Evolutionary conservation across 1,139 yeast species (phyloP).

Genomic region (Geotrichum cucujoidarum): DNA sequence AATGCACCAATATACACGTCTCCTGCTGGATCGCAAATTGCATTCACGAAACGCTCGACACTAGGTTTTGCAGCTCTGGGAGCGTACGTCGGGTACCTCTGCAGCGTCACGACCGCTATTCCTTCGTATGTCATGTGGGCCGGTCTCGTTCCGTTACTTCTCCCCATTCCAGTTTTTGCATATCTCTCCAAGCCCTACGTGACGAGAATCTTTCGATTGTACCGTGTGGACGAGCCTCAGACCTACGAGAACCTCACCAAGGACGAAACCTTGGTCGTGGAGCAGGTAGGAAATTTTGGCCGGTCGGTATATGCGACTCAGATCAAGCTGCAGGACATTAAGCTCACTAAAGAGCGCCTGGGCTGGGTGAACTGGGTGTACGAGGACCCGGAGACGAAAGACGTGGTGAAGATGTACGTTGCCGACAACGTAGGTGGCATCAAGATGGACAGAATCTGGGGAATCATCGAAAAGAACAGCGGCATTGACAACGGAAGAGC

Average conservation of each 20-base stretch:
- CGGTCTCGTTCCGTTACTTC: conserved; percentile 51
- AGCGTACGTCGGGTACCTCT: conserved; percentile 34
- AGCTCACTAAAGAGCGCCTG: conserved; percentile 39
- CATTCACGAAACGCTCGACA: conserved; percentile 38
- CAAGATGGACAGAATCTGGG: conserved; percentile 82
- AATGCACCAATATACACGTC: conserved; percentile 35
- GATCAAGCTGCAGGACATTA: conserved; percentile 47
- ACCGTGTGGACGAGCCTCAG: conserved; percentile 51
- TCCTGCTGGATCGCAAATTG: conserved; percentile 35
- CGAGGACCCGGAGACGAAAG: conserved; percentile 29
- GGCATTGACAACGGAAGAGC: conserved; percentile 64
- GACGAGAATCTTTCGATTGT: conserved; percentile 63
- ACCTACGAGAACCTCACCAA: conserved; percentile 54
- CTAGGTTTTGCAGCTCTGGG: conserved; percentile 34
- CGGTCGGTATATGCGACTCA: conserved; percentile 60
- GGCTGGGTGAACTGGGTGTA: conserved; percentile 61
- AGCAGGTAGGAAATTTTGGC: conserved; percentile 64
- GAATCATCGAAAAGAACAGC: conserved; percentile 61
- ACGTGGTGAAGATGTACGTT: conserved; percentile 49
- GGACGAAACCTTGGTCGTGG: conserved; percentile 65
- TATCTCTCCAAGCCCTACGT: conserved; percentile 65
- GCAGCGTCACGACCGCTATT: conserved; percentile 26
- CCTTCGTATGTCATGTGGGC: conserved; percentile 37
- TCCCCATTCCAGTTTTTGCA: conserved; percentile 51
- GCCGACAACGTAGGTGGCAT: conserved; percentile 75